A percentile compares a stretch with the other conserved stretches of the same genome.
Evolutionary conservation across 164 flowering plant genomes (phyloP).

Genomic region (Macadamia tetraphylla): DNA sequence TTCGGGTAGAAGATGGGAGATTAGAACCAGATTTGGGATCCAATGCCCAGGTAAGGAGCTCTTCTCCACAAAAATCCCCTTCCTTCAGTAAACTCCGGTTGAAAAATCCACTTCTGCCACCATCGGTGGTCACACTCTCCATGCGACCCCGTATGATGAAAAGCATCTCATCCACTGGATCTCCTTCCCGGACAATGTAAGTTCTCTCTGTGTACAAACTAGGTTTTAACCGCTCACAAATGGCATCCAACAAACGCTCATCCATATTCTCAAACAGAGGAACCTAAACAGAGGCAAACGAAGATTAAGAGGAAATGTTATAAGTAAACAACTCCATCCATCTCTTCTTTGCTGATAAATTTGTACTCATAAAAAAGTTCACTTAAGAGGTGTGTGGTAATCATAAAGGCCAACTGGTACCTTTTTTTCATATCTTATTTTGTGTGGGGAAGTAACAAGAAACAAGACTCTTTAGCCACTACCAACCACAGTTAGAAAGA

Average conservation of each 20-base stretch:
- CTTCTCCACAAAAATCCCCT: slow-evolving; percentile 97
- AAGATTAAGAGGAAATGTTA: background rate
- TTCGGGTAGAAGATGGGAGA: slow-evolving; percentile 92
- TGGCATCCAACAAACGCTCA: slow-evolving; percentile 93
- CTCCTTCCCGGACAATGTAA: slow-evolving; percentile 87
- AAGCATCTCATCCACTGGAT: slow-evolving; percentile 97
- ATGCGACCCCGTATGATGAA: slow-evolving; percentile 93
- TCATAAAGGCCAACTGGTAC: no score
- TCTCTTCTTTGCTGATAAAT: no score
- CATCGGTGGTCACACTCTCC: slow-evolving; percentile 93
- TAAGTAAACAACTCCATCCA: no score
- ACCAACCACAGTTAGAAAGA: no score
- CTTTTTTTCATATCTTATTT: no score
- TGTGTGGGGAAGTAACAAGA: no score
- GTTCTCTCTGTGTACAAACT: slow-evolving; percentile 72
- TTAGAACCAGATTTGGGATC: slow-evolving; percentile 85
- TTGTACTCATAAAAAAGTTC: no score
- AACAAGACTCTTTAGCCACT: no score
- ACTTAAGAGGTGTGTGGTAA: no score
- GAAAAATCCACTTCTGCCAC: slow-evolving; percentile 94
- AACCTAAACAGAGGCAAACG: slow-evolving; percentile 38
- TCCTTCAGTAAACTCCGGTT: slow-evolving; percentile 77
- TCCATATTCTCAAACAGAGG: slow-evolving; percentile 96
- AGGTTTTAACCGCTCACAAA: slow-evolving; percentile 92
- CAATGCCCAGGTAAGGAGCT: slow-evolving; percentile 95